Percentiles rank a stretch among this genome's conserved stretches.
Conservation (phyloP, 768 basidiomycete genomes). For the Boletus bicolor region DNA sequence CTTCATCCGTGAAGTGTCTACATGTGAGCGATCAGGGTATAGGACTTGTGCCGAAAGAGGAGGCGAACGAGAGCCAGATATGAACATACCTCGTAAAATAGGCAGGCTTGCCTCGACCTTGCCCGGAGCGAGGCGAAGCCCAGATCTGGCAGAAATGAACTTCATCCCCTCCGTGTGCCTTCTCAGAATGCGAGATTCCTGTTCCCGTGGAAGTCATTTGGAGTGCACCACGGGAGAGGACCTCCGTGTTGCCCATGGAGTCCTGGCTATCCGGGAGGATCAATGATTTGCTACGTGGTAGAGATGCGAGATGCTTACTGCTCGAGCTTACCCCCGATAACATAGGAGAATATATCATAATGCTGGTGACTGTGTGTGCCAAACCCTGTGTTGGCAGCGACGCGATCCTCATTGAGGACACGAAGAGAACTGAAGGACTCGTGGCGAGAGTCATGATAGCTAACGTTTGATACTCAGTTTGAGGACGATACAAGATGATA, state of each 20-base stretch:
- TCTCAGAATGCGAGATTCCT: constrained; percentile 83
- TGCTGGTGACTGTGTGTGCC: constrained; percentile 80
- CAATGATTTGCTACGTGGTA: neutral
- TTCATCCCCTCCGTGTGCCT: constrained; percentile 45
- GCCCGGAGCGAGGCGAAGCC: constrained; percentile 44
- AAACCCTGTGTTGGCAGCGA: constrained; percentile 72
- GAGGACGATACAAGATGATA: constrained; percentile 11
- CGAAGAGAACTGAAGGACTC: constrained; percentile 71
- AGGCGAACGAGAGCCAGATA: neutral
- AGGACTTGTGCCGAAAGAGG: neutral
- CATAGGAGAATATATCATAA: constrained; percentile 91
- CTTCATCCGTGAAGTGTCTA: constrained; percentile 74
- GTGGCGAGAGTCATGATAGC: constrained; percentile 59
- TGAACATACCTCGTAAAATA: constrained; percentile 72
- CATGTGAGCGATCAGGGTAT: neutral
- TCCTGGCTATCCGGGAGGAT: constrained; percentile 57
- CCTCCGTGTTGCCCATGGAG: constrained; percentile 87
- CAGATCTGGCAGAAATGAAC: constrained; percentile 73
- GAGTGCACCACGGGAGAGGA: constrained; percentile 83
- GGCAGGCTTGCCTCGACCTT: constrained; percentile 45
- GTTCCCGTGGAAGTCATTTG: constrained; percentile 93
- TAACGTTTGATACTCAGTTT: constrained; percentile 17
- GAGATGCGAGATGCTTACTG: constrained; percentile 50
- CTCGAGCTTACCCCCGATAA: constrained; percentile 74
- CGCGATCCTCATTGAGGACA: constrained; percentile 94